Evolutionary conservation across 768 basidiomycete species (phyloP).

Genomic region (Mycena olivaceomarginata): DNA sequence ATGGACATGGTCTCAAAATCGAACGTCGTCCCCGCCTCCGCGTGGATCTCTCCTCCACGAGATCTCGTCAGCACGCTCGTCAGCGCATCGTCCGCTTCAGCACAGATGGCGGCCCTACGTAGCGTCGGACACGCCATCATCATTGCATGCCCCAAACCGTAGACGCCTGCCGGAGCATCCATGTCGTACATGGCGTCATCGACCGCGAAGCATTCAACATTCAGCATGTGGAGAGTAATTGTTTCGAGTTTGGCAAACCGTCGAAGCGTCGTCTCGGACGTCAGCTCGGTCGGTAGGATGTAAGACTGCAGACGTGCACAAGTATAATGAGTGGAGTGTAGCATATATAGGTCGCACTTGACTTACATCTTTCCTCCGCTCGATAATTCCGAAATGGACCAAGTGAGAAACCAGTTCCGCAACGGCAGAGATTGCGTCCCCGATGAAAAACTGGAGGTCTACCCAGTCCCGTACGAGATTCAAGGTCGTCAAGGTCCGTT

Average conservation of each 20-base stretch:
- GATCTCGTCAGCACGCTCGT: slow-evolving; percentile 13
- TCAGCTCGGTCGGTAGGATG: background rate
- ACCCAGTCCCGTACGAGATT: slow-evolving; percentile 4
- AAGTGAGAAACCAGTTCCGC: slow-evolving; percentile 2
- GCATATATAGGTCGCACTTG: background rate
- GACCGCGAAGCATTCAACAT: background rate
- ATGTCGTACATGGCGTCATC: background rate
- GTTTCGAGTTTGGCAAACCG: slow-evolving; percentile 4
- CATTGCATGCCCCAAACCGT: slow-evolving; percentile 10
- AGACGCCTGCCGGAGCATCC: background rate
- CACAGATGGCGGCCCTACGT: background rate
- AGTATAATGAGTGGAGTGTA: background rate
- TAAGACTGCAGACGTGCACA: background rate
- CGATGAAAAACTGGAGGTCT: background rate
- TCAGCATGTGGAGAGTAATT: slow-evolving; percentile 8
- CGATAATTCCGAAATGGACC: slow-evolving; percentile 15
- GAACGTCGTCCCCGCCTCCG: background rate
- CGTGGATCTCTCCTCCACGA: background rate
- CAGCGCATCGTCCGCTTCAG: background rate
- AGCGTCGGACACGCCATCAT: slow-evolving; percentile 19
- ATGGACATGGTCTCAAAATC: slow-evolving; percentile 19
- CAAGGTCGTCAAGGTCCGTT: slow-evolving; percentile 20
- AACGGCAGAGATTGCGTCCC: background rate
- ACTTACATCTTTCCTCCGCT: background rate
- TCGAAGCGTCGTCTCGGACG: background rate